Conservation (phyloP, 1,284 basidiomycete genomes). For the Malassezia restricta region DNA sequence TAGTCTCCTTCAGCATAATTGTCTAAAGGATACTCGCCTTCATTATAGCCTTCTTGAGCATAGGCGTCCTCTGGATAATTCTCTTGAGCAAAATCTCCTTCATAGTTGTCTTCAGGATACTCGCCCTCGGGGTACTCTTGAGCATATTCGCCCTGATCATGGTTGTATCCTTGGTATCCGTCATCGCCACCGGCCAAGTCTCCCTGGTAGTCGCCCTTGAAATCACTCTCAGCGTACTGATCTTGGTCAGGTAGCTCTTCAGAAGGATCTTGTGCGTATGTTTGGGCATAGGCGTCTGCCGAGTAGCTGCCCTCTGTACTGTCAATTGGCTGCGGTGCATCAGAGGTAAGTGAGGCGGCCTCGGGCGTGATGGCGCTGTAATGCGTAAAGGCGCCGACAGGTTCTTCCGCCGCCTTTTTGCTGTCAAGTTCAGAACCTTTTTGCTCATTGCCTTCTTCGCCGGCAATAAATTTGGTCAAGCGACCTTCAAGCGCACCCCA, state of each 20-base stretch:
- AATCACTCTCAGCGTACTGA: neutral
- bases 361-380: slow-evolving; percentile 84
- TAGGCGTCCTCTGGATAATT: slow-evolving; percentile 1
- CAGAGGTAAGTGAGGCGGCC: slow-evolving; percentile 17
- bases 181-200: slow-evolving; percentile 1
- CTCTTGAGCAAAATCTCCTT: neutral
- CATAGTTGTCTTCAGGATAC: neutral
- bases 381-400: slow-evolving; percentile 73
- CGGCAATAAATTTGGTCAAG: slow-evolving; percentile 90
- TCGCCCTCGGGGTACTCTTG: slow-evolving; percentile 1
- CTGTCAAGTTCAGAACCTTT: slow-evolving; percentile 35
- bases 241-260: neutral
- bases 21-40: slow-evolving; percentile 6
- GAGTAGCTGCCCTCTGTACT: neutral
- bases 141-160: neutral
- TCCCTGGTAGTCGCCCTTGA: neutral
- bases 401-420: slow-evolving; percentile 24
- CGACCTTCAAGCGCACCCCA: slow-evolving; percentile 88
- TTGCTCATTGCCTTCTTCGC: slow-evolving; percentile 44
- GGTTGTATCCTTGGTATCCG: neutral
- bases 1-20: slow-evolving; percentile 3
- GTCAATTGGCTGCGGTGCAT: neutral
- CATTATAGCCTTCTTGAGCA: neutral
- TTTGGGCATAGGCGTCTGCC: neutral
- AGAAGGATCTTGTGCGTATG: neutral